phyloP scores from a whole-genome alignment of 306 rosid genomes.

The Sophora flavescens region DNA sequence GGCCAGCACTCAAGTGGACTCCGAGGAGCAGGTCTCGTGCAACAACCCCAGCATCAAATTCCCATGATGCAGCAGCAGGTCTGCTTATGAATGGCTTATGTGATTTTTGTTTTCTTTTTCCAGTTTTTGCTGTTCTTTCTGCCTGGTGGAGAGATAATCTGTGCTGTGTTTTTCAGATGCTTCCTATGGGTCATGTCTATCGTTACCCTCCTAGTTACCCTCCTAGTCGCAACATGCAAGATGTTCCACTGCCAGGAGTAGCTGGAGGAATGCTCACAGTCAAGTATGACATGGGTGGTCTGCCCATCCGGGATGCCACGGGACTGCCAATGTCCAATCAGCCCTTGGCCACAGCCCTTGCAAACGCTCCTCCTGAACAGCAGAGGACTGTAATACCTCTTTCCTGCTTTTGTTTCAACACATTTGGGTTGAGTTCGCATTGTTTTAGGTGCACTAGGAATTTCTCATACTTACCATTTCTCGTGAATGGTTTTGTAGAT shows the following conservation, averaged over 20 bases:
- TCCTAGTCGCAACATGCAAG: constrained; percentile 52
- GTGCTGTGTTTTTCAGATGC: constrained; percentile 49
- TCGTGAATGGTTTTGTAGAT: constrained; percentile 48
- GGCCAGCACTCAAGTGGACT: constrained; percentile 51
- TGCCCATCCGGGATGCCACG: constrained; percentile 54
- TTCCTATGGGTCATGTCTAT: constrained; percentile 58
- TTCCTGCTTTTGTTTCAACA: not conserved
- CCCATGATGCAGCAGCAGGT: constrained; percentile 63
- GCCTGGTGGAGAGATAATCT: constrained; percentile 5
- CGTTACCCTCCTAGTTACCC: constrained; percentile 60
- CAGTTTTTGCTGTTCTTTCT: not conserved
- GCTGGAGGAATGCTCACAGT: constrained; percentile 52
- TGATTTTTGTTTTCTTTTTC: not conserved
- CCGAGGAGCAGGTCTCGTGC: constrained; percentile 56
- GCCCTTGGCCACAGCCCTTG: constrained; percentile 60
- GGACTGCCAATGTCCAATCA: constrained; percentile 49
- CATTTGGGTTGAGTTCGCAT: not conserved
- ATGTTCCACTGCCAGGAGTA: constrained; percentile 51
- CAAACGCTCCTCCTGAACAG: constrained; percentile 56
- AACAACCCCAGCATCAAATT: constrained; percentile 54
- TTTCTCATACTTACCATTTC: not conserved
- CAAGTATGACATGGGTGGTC: constrained; percentile 49
- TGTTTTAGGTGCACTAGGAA: not conserved
- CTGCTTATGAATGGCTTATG: not conserved
- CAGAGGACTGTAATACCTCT: constrained; percentile 57